Evolutionary conservation across 1,284 basidiomycete species (phyloP).

Genomic region (Ceratobasidium sp.): DNA sequence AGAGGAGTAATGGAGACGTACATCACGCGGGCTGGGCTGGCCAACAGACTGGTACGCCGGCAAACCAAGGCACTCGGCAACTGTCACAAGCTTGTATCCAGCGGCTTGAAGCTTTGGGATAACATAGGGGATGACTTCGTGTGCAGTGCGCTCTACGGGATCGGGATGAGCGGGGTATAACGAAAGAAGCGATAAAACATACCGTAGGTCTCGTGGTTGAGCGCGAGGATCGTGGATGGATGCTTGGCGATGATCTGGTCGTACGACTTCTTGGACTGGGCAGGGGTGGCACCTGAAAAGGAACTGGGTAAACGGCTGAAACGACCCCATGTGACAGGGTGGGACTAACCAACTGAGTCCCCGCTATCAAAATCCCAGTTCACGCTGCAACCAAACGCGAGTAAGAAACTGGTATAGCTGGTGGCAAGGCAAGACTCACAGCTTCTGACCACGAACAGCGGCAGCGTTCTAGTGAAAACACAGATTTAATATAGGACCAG

Average conservation of each 20-base stretch:
- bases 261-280: conserved; percentile 22
- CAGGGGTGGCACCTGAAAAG: conserved; percentile 13
- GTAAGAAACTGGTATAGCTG: not conserved
- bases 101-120: conserved; percentile 35
- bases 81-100: conserved; percentile 42
- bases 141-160: not conserved
- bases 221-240: conserved; percentile 38
- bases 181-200: not conserved
- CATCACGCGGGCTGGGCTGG: conserved; percentile 24
- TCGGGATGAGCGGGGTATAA: not conserved
- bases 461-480: conserved; percentile 10
- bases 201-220: conserved; percentile 47
- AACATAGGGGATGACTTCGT: conserved; percentile 28
- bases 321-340: not conserved
- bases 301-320: not conserved
- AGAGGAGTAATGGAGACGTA: not conserved
- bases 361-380: conserved; percentile 46
- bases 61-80: conserved; percentile 44
- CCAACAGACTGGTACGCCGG: conserved; percentile 16
- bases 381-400: conserved; percentile 5
- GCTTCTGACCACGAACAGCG: conserved; percentile 21
- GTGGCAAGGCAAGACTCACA: not conserved
- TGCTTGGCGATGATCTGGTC: not conserved
- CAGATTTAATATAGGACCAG: not conserved
- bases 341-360: conserved; percentile 37